These are phyloP conservation scores for Chaetomium tenue DNA, from an alignment of 495 filamentous ascomycete species.

Conservation along the genomic window DNA sequence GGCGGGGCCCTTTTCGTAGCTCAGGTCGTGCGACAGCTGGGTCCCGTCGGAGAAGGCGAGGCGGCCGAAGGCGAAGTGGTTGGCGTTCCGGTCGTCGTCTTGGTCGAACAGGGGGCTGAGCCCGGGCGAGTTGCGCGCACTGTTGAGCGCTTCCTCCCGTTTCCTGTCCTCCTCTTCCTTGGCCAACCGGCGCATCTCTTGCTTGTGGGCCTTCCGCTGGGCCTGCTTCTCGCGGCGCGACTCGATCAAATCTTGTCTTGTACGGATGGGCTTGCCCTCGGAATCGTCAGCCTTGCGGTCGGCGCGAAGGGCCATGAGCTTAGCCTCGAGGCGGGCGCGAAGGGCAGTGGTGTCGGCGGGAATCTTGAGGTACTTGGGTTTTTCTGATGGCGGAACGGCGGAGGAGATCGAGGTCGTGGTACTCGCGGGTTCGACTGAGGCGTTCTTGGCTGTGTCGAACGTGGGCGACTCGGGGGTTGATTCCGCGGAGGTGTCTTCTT, in stretches of 20 bases:
- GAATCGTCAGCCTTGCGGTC: constrained; percentile 77
- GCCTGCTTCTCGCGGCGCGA: constrained; percentile 81
- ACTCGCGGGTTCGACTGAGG: constrained; percentile 50
- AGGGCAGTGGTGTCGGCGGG: constrained; percentile 65
- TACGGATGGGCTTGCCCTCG: constrained; percentile 74
- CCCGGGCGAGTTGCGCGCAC: constrained; percentile 57
- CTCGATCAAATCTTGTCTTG: constrained; percentile 86
- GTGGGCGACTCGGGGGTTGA: constrained; percentile 60
- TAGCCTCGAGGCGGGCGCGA: constrained; percentile 71
- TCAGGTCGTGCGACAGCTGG: constrained; percentile 64
- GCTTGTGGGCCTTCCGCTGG: constrained; percentile 80
- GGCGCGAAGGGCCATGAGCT: constrained; percentile 77
- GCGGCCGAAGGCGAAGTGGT: constrained; percentile 80
- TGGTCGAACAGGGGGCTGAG: constrained; percentile 68
- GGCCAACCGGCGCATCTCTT: constrained; percentile 68
- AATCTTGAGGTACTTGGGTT: constrained; percentile 53
- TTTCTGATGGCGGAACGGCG: constrained; percentile 58
- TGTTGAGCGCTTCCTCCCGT: constrained; percentile 65
- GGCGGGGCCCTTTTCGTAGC: constrained; percentile 49
- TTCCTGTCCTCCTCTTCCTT: constrained; percentile 71
- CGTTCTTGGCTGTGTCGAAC: constrained; percentile 58
- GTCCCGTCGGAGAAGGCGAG: constrained; percentile 85
- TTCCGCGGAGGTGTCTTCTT: constrained; percentile 49
- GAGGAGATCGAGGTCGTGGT: constrained; percentile 72
- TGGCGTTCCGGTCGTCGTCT: constrained; percentile 46